Percentiles rank a stretch among this genome's conserved stretches.
These are phyloP conservation scores for Saccharomycopsis guyanensis DNA, from an alignment of 805 yeast species.

Conservation along the genomic window DNA sequence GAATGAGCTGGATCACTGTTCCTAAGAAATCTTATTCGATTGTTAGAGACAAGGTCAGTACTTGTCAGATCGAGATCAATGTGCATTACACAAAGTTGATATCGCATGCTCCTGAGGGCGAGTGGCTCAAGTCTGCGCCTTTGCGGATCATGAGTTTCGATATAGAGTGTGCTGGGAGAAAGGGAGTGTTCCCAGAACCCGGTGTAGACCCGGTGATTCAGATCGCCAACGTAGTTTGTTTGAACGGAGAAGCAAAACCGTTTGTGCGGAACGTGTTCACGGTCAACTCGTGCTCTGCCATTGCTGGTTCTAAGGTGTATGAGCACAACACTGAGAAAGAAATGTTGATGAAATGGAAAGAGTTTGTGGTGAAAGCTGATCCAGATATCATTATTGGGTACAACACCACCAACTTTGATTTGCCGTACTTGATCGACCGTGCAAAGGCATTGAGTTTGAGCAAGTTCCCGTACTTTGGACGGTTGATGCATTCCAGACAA, in stretches of 20 bases:
- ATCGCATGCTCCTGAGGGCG: slow-evolving; percentile 85
- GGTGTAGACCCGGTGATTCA: slow-evolving; percentile 91
- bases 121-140: slow-evolving; percentile 91
- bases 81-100: slow-evolving; percentile 62
- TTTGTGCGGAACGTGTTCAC: slow-evolving; percentile 94
- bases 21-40: slow-evolving; percentile 64
- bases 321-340: slow-evolving; percentile 70
- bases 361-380: slow-evolving; percentile 76
- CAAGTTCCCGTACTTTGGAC: slow-evolving; percentile 80
- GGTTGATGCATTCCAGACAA: slow-evolving; percentile 60
- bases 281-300: slow-evolving; percentile 82
- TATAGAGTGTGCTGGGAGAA: slow-evolving; percentile 97
- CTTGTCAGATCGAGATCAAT: slow-evolving; percentile 78
- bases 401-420: slow-evolving; percentile 88
- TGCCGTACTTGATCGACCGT: slow-evolving; percentile 86
- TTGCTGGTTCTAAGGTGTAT: slow-evolving; percentile 86
- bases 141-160: slow-evolving; percentile 89
- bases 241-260: slow-evolving; percentile 77
- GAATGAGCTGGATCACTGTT: slow-evolving; percentile 95
- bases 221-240: slow-evolving; percentile 89
- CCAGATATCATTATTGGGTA: slow-evolving; percentile 97
- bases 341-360: slow-evolving; percentile 80
- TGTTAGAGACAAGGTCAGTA: slow-evolving; percentile 45
- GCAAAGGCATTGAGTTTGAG: slow-evolving; percentile 62
- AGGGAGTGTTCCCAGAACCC: slow-evolving; percentile 94